phyloP scores from a whole-genome alignment of 2,329 filamentous ascomycete genomes.

The Hypomyces perniciosus region DNA sequence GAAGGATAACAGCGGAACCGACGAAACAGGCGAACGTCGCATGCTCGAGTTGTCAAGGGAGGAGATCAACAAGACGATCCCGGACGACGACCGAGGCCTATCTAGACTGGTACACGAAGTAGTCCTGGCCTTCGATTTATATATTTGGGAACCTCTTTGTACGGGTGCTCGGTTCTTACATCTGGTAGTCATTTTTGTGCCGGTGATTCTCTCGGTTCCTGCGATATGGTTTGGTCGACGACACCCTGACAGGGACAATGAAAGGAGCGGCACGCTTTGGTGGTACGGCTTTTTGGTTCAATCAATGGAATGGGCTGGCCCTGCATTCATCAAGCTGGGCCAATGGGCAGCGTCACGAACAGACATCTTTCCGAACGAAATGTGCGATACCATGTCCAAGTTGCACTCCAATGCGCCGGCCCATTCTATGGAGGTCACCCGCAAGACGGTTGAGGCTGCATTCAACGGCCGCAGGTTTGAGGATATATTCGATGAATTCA shows the following conservation, averaged over 20 bases:
- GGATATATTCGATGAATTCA: constrained; percentile 94
- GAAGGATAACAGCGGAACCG: constrained; percentile 41
- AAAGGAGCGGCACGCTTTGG: constrained; percentile 78
- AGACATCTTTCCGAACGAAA: constrained; percentile 89
- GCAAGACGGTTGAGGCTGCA: constrained; percentile 68
- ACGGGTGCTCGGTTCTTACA: constrained; percentile 86
- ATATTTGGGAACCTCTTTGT: constrained; percentile 77
- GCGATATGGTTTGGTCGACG: constrained; percentile 71
- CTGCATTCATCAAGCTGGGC: constrained; percentile 97
- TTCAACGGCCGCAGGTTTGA: constrained; percentile 77
- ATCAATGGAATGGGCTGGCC: constrained; percentile 25
- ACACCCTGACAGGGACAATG: constrained; percentile 59
- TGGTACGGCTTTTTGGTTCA: constrained; percentile 58
- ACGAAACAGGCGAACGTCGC: constrained; percentile 69
- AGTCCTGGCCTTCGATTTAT: constrained; percentile 62
- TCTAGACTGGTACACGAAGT: constrained; percentile 52
- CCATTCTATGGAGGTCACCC: constrained; percentile 84
- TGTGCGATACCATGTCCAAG: constrained; percentile 91
- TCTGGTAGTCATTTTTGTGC: constrained; percentile 81
- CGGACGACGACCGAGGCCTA: constrained; percentile 55
- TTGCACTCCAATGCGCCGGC: constrained; percentile 92
- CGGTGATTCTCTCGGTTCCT: constrained; percentile 76
- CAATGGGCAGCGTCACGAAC: constrained; percentile 97
- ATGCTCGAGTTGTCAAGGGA: constrained; percentile 79
- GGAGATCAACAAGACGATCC: constrained; percentile 67